Evolutionary conservation across 2,329 filamentous ascomycete species (phyloP).

Genomic region (Calycina herbarum): DNA sequence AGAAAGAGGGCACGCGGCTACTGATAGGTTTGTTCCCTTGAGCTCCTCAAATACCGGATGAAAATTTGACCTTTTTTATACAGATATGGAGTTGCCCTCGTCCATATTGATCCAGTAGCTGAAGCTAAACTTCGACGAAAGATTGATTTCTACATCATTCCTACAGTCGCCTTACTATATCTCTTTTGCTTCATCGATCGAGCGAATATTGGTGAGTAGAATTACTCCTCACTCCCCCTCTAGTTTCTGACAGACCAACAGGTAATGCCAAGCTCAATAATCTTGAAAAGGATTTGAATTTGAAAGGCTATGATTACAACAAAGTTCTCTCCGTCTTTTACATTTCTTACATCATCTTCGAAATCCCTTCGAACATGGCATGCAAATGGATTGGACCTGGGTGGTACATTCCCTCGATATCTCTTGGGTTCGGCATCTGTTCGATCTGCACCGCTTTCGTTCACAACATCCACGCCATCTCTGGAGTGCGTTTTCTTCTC

Average conservation of each 20-base stretch:
- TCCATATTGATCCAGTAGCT: slow-evolving; percentile 56
- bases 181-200: slow-evolving; percentile 74
- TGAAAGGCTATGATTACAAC: slow-evolving; percentile 69
- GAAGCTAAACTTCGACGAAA: slow-evolving; percentile 61
- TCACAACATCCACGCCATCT: slow-evolving; percentile 50
- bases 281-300: slow-evolving; percentile 59
- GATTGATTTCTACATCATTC: slow-evolving; percentile 65
- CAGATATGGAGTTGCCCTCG: slow-evolving; percentile 48
- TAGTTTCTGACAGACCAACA: slow-evolving; percentile 33
- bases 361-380: slow-evolving; percentile 65
- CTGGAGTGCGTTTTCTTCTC: slow-evolving; percentile 62
- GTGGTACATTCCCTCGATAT: slow-evolving; percentile 66
- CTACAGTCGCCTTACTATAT: slow-evolving; percentile 66
- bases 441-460: slow-evolving; percentile 69
- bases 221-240: not conserved
- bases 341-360: slow-evolving; percentile 59
- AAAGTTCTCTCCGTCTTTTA: slow-evolving; percentile 67
- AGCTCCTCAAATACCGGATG: slow-evolving; percentile 5
- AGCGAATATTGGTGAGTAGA: slow-evolving; percentile 64
- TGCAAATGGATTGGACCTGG: slow-evolving; percentile 73
- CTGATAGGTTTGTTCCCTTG: slow-evolving; percentile 26
- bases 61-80: not conserved
- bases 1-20: slow-evolving; percentile 32
- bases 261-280: slow-evolving; percentile 70
- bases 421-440: slow-evolving; percentile 61